Percentiles rank a stretch among this genome's conserved stretches.
phyloP scores from a whole-genome alignment of 768 basidiomycete species.

The Dacryopinax spathularia region DNA sequence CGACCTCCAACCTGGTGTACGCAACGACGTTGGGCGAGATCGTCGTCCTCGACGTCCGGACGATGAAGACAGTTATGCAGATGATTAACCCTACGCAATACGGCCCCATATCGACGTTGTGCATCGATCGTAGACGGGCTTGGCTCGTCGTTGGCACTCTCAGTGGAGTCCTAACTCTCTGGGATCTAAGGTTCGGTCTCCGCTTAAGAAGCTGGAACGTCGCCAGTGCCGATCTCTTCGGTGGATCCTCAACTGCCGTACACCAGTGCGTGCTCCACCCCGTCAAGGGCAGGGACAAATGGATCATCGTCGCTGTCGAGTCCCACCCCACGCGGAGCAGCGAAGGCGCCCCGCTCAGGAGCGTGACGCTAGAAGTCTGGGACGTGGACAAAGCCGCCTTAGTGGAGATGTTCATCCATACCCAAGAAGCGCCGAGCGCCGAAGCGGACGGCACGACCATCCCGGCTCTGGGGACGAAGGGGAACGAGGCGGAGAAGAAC shows the following conservation, averaged over 20 bases:
- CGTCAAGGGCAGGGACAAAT: constrained; percentile 70
- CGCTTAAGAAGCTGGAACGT: constrained; percentile 78
- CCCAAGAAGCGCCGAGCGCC: constrained; percentile 18
- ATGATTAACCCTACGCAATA: constrained; percentile 76
- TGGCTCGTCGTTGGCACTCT: constrained; percentile 87
- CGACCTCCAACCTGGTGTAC: constrained; percentile 68
- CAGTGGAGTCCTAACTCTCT: constrained; percentile 69
- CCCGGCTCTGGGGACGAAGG: constrained; percentile 3
- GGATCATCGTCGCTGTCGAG: constrained; percentile 76
- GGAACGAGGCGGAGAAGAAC: constrained; percentile 6
- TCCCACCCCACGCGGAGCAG: constrained; percentile 17
- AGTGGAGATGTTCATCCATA: constrained; percentile 60
- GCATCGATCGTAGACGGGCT: constrained; percentile 65
- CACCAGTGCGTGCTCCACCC: constrained; percentile 74
- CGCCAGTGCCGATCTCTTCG: constrained; percentile 24
- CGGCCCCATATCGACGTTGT: constrained; percentile 75
- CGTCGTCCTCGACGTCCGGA: constrained; percentile 65
- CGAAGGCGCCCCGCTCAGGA: constrained; percentile 8
- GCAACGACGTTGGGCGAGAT: constrained; percentile 71
- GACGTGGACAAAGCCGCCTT: constrained; percentile 70
- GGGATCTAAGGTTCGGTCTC: constrained; percentile 91
- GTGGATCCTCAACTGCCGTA: constrained; percentile 23
- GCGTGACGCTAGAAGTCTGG: constrained; percentile 61
- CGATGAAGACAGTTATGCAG: constrained; percentile 59
- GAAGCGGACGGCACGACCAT: neutral